Percentiles rank a stretch among this genome's conserved stretches.
These are phyloP conservation scores for Penicillium antarcticum DNA, from an alignment of 495 filamentous ascomycete genomes.

Conservation along the genomic window DNA sequence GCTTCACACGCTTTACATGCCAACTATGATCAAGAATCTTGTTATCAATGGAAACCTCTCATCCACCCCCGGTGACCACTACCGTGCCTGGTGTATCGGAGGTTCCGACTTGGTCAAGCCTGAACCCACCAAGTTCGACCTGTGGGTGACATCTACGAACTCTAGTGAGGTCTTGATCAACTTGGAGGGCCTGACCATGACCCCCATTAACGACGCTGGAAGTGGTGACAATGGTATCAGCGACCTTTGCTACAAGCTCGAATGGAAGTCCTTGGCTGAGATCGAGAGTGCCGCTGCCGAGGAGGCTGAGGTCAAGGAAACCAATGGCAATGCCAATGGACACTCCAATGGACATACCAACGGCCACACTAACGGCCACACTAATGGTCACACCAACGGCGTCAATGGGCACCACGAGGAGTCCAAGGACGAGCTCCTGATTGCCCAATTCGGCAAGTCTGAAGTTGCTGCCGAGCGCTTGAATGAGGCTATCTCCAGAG, in stretches of 20 bases:
- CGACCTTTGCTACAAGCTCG: constrained; percentile 33
- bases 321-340: not conserved
- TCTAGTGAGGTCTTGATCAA: constrained; percentile 23
- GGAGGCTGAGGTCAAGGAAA: not conserved
- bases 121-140: constrained; percentile 30
- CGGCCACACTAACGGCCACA: constrained; percentile 6
- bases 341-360: not conserved
- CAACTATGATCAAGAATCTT: constrained; percentile 35
- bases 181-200: constrained; percentile 31
- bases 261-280: constrained; percentile 25
- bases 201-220: constrained; percentile 27
- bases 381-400: no score
- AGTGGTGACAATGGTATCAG: constrained; percentile 6
- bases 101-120: constrained; percentile 19
- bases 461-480: constrained; percentile 15
- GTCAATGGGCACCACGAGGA: not conserved
- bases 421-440: constrained; percentile 6
- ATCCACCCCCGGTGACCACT: constrained; percentile 20
- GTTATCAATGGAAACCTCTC: constrained; percentile 21
- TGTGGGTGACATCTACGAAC: constrained; percentile 25
- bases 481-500: not conserved
- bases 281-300: not conserved
- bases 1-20: constrained; percentile 41
- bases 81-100: constrained; percentile 30
- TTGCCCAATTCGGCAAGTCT: constrained; percentile 14